phyloP scores from a whole-genome alignment of 2,329 filamentous ascomycete genomes.

The Penicillium nordicum region DNA sequence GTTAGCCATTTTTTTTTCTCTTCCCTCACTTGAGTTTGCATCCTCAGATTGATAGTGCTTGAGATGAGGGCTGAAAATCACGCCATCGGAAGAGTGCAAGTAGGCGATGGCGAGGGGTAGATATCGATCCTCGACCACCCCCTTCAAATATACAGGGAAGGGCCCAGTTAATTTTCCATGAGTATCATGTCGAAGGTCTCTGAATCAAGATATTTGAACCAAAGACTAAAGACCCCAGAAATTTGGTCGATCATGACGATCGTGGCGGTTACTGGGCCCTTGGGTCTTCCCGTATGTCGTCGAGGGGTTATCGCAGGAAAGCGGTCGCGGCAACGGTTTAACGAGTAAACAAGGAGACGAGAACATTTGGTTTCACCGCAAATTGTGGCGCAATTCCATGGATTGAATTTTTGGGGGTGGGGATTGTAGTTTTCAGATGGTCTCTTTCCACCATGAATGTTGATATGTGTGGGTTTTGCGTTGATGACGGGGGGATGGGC shows the following conservation, averaged over 20 bases:
- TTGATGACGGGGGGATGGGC: constrained; percentile 8
- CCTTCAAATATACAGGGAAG: constrained; percentile 2
- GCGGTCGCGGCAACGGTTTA: constrained; percentile 25
- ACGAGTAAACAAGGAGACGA: constrained; percentile 20
- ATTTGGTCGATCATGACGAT: constrained; percentile 14
- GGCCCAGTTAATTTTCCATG: background rate
- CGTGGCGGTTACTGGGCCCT: constrained; percentile 4
- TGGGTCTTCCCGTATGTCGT: constrained; percentile 13
- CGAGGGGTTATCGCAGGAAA: constrained; percentile 12
- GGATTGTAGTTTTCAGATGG: background rate
- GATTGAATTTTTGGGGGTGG: background rate
- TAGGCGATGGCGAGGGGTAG: constrained; percentile 24
- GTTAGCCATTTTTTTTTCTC: background rate
- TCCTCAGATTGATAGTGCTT: constrained; percentile 1
- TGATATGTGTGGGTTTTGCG: constrained; percentile 16
- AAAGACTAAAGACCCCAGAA: background rate
- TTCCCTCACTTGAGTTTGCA: background rate
- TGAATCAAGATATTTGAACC: background rate
- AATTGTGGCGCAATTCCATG: constrained; percentile 2
- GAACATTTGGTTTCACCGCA: background rate
- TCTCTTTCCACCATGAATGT: constrained; percentile 1
- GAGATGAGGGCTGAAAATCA: constrained; percentile 15
- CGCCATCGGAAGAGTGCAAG: constrained; percentile 23
- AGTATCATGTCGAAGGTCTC: constrained; percentile 1
- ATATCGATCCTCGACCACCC: constrained; percentile 1